Evolutionary conservation across 2,329 filamentous ascomycete species (phyloP).

Genomic region (Pseudogymnoascus sp.): DNA sequence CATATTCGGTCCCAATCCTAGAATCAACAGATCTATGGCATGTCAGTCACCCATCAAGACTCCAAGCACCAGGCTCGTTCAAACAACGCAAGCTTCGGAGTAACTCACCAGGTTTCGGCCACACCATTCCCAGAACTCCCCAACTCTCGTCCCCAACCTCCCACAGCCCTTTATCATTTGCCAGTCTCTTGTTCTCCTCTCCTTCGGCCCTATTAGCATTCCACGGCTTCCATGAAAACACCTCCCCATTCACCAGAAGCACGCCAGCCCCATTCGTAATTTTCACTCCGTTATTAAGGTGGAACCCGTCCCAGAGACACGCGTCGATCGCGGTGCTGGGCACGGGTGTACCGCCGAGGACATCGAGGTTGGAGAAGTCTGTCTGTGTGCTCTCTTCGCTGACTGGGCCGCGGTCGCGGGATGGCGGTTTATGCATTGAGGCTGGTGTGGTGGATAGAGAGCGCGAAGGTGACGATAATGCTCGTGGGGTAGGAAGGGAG

Average conservation of each 20-base stretch:
- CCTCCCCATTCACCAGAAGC: conserved; percentile 76
- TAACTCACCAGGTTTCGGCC: conserved; percentile 75
- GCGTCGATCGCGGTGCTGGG: conserved; percentile 79
- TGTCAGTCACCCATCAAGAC: not conserved
- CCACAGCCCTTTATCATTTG: conserved; percentile 74
- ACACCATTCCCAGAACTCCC: conserved; percentile 67
- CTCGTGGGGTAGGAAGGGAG: not conserved
- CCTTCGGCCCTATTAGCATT: conserved; percentile 33
- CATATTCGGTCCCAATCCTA: conserved; percentile 75
- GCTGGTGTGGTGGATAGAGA: conserved; percentile 8
- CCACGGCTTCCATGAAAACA: conserved; percentile 86
- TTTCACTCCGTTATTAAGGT: conserved; percentile 70
- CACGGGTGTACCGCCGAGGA: conserved; percentile 64
- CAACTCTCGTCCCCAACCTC: conserved; percentile 64
- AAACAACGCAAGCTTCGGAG: not conserved
- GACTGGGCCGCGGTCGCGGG: conserved; percentile 50
- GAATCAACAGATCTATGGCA: conserved; percentile 65
- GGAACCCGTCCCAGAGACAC: conserved; percentile 75
- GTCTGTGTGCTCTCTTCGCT: conserved; percentile 54
- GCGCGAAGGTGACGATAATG: not conserved
- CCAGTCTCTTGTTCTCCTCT: conserved; percentile 36
- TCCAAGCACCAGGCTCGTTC: not conserved
- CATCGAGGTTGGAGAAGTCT: conserved; percentile 68
- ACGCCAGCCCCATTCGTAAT: conserved; percentile 63
- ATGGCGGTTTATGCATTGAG: conserved; percentile 24